Evolutionary conservation across 2,329 filamentous ascomycete species (phyloP).

Genomic region (Alternaria rosae): DNA sequence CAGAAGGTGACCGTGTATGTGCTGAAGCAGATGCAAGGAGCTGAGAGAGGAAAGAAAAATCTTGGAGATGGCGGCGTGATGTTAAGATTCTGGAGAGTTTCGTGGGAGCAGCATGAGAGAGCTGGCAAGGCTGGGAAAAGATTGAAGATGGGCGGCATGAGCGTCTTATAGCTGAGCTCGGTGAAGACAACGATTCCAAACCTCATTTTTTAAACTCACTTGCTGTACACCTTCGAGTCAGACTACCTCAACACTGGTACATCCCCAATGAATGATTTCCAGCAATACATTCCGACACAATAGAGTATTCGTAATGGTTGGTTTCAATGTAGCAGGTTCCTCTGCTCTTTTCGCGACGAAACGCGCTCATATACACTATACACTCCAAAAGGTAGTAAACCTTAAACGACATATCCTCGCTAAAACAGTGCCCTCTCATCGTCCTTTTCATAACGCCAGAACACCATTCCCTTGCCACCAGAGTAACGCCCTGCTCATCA

Average conservation of each 20-base stretch:
- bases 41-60: too few species aligned
- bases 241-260: not conserved
- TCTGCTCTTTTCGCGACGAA: not conserved
- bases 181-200: not conserved
- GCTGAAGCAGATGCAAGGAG: too few species aligned
- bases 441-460: not conserved
- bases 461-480: not conserved
- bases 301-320: not conserved
- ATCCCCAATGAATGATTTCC: too few species aligned
- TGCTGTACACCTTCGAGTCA: not conserved
- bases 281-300: too few species aligned
- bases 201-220: accelerated
- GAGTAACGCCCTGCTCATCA: not conserved
- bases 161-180: too few species aligned
- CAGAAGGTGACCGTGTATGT: too few species aligned
- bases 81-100: too few species aligned
- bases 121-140: too few species aligned
- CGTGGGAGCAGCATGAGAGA: too few species aligned
- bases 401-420: not conserved
- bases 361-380: not conserved
- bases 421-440: not conserved
- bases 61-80: too few species aligned
- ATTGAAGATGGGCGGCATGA: too few species aligned
- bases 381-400: not conserved
- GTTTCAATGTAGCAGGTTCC: not conserved